Evolutionary conservation across 140 eudicot species (phyloP).

Genomic region (Stevia rebaudiana): DNA sequence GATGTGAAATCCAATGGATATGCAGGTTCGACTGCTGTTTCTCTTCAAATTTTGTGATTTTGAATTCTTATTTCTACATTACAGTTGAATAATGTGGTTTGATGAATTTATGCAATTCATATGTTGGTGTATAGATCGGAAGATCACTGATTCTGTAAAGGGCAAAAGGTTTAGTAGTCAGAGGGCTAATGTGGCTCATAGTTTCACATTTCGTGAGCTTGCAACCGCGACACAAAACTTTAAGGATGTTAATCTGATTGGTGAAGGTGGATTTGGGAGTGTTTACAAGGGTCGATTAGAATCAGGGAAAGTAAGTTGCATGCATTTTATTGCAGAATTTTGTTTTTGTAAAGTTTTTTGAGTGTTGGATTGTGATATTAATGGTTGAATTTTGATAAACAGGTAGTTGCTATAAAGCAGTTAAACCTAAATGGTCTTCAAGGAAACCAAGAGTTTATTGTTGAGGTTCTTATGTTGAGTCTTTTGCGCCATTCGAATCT

Average conservation of each 20-base stretch:
- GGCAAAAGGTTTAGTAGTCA: constrained; percentile 29
- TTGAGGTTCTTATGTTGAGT: constrained; percentile 89
- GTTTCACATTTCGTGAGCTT: constrained; percentile 76
- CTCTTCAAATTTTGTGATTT: background rate
- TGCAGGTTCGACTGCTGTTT: constrained; percentile 27
- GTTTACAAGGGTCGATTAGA: constrained; percentile 87
- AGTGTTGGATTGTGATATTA: background rate
- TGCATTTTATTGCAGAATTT: background rate
- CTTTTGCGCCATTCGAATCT: constrained; percentile 78
- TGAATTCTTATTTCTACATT: background rate
- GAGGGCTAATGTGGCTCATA: constrained; percentile 48
- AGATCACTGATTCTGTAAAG: constrained; percentile 30
- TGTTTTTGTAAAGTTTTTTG: background rate
- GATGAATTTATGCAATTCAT: background rate
- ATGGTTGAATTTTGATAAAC: constrained; percentile 24
- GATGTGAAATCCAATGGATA: constrained; percentile 8
- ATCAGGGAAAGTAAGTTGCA: constrained; percentile 53
- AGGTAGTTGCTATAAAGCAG: constrained; percentile 83
- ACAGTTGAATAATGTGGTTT: constrained; percentile 21
- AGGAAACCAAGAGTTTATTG: constrained; percentile 79
- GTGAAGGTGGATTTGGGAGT: constrained; percentile 91
- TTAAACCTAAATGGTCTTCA: constrained; percentile 80
- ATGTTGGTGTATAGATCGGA: constrained; percentile 34
- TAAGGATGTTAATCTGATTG: constrained; percentile 67
- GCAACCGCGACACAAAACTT: constrained; percentile 75